phyloP scores from a whole-genome alignment of 2,329 filamentous ascomycete genomes.

The Phialocephala subalpina region DNA sequence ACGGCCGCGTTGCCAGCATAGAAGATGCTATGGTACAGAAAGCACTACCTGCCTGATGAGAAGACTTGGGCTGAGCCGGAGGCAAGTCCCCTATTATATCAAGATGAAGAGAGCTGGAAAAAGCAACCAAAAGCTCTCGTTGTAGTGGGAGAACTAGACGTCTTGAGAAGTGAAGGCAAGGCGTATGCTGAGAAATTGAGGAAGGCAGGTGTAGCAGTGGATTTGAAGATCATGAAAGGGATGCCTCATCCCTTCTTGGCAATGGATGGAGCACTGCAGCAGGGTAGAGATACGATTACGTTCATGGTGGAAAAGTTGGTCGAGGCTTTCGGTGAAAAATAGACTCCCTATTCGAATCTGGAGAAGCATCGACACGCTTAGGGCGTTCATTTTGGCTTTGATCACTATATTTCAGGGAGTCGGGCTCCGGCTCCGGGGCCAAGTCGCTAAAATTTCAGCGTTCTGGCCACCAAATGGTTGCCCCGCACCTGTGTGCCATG shows the following conservation, averaged over 20 bases:
- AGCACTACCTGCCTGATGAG: slow-evolving; percentile 60
- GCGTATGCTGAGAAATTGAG: slow-evolving; percentile 57
- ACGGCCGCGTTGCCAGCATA: slow-evolving; percentile 59
- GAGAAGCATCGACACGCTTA: too few species aligned
- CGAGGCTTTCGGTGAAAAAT: slow-evolving; percentile 28
- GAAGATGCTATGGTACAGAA: slow-evolving; percentile 68
- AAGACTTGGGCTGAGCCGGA: slow-evolving; percentile 57
- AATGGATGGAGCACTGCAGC: slow-evolving; percentile 62
- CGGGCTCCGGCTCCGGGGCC: too few species aligned
- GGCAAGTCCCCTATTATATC: slow-evolving; percentile 61
- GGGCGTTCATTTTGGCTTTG: too few species aligned
- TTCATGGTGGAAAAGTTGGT: slow-evolving; percentile 38
- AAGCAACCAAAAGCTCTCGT: slow-evolving; percentile 58
- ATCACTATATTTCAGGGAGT: too few species aligned
- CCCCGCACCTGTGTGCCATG: too few species aligned
- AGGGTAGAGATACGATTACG: slow-evolving; percentile 59
- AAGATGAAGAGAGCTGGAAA: slow-evolving; percentile 50
- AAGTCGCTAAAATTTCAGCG: neutral
- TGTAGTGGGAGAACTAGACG: slow-evolving; percentile 63
- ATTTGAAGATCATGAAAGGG: slow-evolving; percentile 59
- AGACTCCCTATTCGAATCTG: too few species aligned
- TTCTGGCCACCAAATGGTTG: neutral
- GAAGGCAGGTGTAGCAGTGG: slow-evolving; percentile 53
- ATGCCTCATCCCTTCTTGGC: slow-evolving; percentile 66
- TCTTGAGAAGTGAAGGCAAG: slow-evolving; percentile 62